Conservation (phyloP, 1,284 basidiomycete genomes). For the Omphalotus olearius region DNA sequence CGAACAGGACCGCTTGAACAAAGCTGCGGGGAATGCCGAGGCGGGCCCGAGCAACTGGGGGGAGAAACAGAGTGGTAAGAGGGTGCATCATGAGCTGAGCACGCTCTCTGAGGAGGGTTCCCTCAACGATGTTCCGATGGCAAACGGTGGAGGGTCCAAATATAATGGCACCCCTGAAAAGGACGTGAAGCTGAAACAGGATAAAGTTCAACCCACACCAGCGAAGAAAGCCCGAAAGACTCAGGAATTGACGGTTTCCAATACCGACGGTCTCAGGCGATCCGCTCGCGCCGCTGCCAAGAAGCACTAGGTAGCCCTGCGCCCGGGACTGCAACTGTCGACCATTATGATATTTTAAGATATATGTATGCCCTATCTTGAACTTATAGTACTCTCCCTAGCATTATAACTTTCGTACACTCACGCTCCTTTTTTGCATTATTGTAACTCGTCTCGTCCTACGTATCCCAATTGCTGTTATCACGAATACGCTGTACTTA, state of each 20-base stretch:
- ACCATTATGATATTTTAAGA: too few species aligned
- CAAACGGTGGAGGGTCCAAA: too few species aligned
- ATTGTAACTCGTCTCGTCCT: too few species aligned
- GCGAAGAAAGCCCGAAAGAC: background rate
- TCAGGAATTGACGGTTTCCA: background rate
- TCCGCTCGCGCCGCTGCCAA: too few species aligned
- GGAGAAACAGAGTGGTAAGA: conserved; percentile 33
- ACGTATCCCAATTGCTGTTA: too few species aligned
- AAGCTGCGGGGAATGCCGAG: conserved; percentile 10
- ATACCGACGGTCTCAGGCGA: background rate
- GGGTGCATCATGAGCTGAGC: conserved; percentile 35
- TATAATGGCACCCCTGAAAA: background rate
- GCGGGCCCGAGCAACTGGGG: conserved; percentile 16
- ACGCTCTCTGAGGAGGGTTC: conserved; percentile 31
- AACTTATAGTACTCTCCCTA: too few species aligned
- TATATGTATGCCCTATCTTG: too few species aligned
- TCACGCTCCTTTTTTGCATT: too few species aligned
- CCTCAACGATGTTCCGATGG: conserved; percentile 17
- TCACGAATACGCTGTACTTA: too few species aligned
- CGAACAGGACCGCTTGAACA: conserved; percentile 13
- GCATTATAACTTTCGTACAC: too few species aligned
- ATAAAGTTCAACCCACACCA: background rate
- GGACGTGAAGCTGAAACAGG: background rate
- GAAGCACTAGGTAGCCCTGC: too few species aligned
- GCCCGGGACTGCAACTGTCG: too few species aligned